Evolutionary conservation across 441 rosid genomes (phyloP).

Genomic region (Aleurites moluccanus): DNA sequence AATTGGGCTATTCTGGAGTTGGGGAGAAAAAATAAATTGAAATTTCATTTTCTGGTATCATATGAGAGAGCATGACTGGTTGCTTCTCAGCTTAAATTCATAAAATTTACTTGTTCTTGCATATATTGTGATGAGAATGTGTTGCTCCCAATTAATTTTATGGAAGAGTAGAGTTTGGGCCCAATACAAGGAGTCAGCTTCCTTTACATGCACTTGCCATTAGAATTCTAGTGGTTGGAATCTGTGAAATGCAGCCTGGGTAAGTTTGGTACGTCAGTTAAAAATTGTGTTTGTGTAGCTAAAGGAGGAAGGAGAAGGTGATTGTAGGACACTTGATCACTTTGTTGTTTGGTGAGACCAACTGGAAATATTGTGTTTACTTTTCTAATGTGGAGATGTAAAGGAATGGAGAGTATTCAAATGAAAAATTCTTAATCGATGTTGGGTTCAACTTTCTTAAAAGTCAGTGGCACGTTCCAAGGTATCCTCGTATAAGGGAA

Average conservation of each 20-base stretch:
- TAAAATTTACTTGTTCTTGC: not conserved
- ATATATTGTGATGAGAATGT: not conserved
- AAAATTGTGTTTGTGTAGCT: not conserved
- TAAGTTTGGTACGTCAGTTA: not conserved
- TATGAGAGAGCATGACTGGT: not conserved
- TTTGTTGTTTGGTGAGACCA: not conserved
- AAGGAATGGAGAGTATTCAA: not conserved
- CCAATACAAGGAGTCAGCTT: not conserved
- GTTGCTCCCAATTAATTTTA: not conserved
- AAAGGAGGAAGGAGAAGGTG: not conserved
- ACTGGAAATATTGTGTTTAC: not conserved
- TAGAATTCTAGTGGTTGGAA: not conserved
- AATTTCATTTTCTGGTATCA: not conserved
- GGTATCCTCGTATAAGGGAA: too few relatives aligned
- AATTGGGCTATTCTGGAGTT: not conserved
- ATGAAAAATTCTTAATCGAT: not conserved
- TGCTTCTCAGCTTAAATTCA: not conserved
- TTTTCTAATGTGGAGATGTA: not conserved
- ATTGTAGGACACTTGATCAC: not conserved
- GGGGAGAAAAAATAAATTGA: not conserved
- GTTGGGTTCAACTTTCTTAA: not conserved
- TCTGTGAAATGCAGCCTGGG: slow-evolving; percentile 4
- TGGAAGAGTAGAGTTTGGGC: not conserved
- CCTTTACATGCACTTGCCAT: not conserved
- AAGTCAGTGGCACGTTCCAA: too few relatives aligned